Evolutionary conservation across 1,284 basidiomycete genomes (phyloP).

Genomic region (Hortiboletus rubellus): DNA sequence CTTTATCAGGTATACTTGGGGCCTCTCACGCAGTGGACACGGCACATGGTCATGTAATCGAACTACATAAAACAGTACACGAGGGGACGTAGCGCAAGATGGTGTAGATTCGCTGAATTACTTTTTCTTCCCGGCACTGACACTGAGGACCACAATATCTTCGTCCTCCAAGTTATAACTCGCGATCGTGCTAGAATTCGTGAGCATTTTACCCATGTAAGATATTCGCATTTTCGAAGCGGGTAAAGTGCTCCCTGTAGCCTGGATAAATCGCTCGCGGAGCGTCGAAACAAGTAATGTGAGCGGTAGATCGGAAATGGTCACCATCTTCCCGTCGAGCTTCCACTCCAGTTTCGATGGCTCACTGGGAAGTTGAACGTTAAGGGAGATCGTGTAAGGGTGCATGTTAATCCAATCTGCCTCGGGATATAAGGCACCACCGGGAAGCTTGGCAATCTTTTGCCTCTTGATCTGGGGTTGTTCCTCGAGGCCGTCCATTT

Average conservation of each 20-base stretch:
- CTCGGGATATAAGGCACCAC: slow-evolving; percentile 78
- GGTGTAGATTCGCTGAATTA: slow-evolving; percentile 34
- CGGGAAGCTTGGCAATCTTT: slow-evolving; percentile 77
- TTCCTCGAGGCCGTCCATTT: slow-evolving; percentile 71
- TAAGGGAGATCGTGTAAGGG: slow-evolving; percentile 83
- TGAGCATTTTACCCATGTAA: slow-evolving; percentile 79
- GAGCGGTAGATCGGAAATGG: slow-evolving; percentile 78
- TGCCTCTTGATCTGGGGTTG: slow-evolving; percentile 80
- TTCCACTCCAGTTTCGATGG: slow-evolving; percentile 88
- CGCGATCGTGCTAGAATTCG: slow-evolving; percentile 81
- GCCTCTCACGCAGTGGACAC: slow-evolving; percentile 11
- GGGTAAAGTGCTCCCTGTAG: slow-evolving; percentile 74
- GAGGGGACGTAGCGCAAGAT: slow-evolving; percentile 3
- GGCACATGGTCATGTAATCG: slow-evolving; percentile 18
- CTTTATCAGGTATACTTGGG: slow-evolving; percentile 11
- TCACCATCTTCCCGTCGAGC: slow-evolving; percentile 76
- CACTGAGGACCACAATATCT: slow-evolving; percentile 71
- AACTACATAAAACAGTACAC: slow-evolving; percentile 9
- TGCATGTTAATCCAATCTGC: slow-evolving; percentile 88
- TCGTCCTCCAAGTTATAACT: slow-evolving; percentile 89
- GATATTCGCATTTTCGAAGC: slow-evolving; percentile 77
- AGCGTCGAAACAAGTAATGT: slow-evolving; percentile 82
- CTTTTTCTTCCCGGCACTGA: slow-evolving; percentile 77
- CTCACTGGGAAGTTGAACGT: slow-evolving; percentile 80
- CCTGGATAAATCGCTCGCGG: slow-evolving; percentile 80